Conservation (phyloP, 1,284 basidiomycete species). For the Boletellus deceptivus region DNA sequence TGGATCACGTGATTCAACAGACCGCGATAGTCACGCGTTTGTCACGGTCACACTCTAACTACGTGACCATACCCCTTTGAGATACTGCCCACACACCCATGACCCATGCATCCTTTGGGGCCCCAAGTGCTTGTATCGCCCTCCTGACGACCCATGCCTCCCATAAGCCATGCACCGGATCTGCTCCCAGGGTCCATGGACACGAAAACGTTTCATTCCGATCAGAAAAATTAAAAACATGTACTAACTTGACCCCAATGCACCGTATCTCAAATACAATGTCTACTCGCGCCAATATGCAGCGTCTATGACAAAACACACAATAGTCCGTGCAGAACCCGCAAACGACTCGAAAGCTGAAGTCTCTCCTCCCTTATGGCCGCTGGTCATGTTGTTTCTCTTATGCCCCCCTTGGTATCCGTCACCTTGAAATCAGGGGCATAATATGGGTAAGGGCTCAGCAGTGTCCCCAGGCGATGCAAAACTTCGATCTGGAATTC, state of each 20-base stretch:
- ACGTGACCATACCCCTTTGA: too few species aligned
- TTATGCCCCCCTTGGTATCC: conserved; percentile 21
- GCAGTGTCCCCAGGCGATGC: conserved; percentile 62
- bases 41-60: conserved; percentile 25
- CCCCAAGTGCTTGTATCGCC: too few species aligned
- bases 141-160: too few species aligned
- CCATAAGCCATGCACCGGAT: too few species aligned
- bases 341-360: not conserved
- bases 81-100: too few species aligned
- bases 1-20: conserved; percentile 35
- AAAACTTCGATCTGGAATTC: conserved; percentile 86
- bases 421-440: conserved; percentile 47
- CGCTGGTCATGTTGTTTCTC: conserved; percentile 12
- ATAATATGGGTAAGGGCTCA: conserved; percentile 71
- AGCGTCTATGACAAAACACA: not conserved
- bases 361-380: not conserved
- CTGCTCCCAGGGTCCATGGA: too few species aligned
- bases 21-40: conserved; percentile 34
- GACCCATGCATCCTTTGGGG: too few species aligned
- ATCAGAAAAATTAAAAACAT: not conserved
- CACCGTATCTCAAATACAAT: not conserved
- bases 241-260: conserved; percentile 1
- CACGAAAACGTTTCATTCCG: too few species aligned
- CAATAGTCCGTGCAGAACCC: not conserved
- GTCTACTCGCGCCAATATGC: too few species aligned